Evolutionary conservation across 441 rosid species (phyloP), one percentile per base, ranked within the genome.

Genomic region (Brassica hybrid): DNA sequence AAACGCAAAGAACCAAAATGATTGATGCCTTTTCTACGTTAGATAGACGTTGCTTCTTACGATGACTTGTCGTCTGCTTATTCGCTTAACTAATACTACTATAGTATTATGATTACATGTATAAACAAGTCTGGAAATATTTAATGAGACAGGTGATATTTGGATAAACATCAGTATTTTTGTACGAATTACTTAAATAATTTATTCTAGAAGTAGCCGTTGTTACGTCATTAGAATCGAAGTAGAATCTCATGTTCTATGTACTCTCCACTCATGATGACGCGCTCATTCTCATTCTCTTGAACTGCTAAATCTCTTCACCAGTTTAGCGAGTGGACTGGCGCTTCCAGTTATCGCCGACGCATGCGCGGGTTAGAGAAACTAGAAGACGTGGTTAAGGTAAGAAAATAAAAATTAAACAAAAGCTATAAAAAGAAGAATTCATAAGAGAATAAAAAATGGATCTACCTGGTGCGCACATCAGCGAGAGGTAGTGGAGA

Each of bases 381-480:
- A 12, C 14, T 9, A 18, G 10, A 25, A 17, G 10, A 27, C 63
- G 21, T 18, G 82, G 73, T 71, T 43, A 78, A 69, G 83, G 10
- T 77, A 77, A 75, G 32, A 68, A 21, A 10, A 0, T 2, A 27
- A 67, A 58, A 12, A 0, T 7, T 2, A 63, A 25, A 18, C 11
- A 6, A 13, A 71, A 69, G 76, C 14, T 71, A 74, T 18, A 52
- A 67, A 36, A 48, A 4, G n/a, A 8, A 19, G 19, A 59, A n/a
- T 25, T 72, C 27, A 21, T 10, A 74, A 66, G 74, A 59, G 70
- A 76, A 66, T 63, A 68, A 61, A 38, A 69, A 64, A 64, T 17
- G 76, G 71, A 59, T 81, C 84, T 72, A 86, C 82, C 85, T 82
- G 85, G 88, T 82, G 84, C 88, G 90, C 93, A 85, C 75, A 76